Evolutionary conservation across 495 filamentous ascomycete species (phyloP), one percentile per base, ranked within the genome.

Genomic region (Aspergillus nanangensis): DNA sequence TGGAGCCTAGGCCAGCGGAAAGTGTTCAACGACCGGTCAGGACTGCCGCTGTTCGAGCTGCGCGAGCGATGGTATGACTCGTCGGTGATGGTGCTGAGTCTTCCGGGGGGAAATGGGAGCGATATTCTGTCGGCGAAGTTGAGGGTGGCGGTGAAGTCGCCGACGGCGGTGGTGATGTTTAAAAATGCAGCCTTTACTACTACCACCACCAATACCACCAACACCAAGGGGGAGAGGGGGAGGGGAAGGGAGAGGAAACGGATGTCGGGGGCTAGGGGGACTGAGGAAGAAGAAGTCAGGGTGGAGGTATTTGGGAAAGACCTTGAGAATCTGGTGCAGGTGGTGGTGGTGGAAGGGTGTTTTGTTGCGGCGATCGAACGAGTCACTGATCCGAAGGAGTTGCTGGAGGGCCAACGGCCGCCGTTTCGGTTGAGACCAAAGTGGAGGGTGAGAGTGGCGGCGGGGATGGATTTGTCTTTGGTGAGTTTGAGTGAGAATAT

Each of bases 21-120:
- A 11, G 33, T 45, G 15, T 56, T 56, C 37, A 29, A 43, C 21
- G 53, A 56, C 25, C 27, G 24, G 20, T 37, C 48, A 3, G 53
- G 53, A 3, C 37, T 56, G 17, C 45, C 53, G 4, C 53, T 56
- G 24, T 56, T 51, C 24, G 53, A 56, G 10, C 41, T 56, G 1
- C 39, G 47, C 14, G 37, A 40, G 25, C 45, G 41, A 1, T 56
- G 53, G 53, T 51, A 56, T 19, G 41, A 51, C 24, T 51, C 53
- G 8, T 48, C 45, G 13, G 17, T 35, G 5, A 9, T 56, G 41
- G 48, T 45, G 13, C 24, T 56, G 31, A 48, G 35, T 33, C 23
- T 56, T 3, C 53, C 53, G 1, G 53, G 53, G 10, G 38, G 33
- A 8, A 23, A 10, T 22, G 38, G 41, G 4, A 14, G 14, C 11